Evolutionary conservation across 208 protist genomes (phyloP), one percentile per base, ranked within the genome.

Genomic region (Trypanosoma avium): DNA sequence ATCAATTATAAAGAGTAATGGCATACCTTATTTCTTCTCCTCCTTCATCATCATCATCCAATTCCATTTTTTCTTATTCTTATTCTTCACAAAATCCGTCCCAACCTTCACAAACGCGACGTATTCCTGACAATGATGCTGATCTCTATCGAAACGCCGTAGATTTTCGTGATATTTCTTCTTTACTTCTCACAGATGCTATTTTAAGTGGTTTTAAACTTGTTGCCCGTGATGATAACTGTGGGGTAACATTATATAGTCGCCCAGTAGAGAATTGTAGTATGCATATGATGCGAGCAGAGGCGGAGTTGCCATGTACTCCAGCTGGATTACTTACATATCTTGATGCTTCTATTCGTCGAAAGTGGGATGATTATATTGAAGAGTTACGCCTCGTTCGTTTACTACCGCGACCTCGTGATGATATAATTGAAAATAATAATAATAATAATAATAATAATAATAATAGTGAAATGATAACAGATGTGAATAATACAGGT

Each of bases 201-300:
- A 19, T 24, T 15, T 19, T 21, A 10, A 52, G 29, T 52, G 40
- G 36, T n/a, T 93, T 89, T 61, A 62, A 49, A 17, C 70, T 61
- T 57, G 79, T 90, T 54, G 75, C 68, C 6, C 67, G 61, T 3
- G 79, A 93, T 63, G 19, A 9, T 0, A 45, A 70, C 17, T 73
- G 62, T 24, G 80, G 75, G 15, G 79, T 86, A 29, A 60, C 56
- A 10, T 52, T 93, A 21, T 84, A 76, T 71, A 93, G 82, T 40
- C 54, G 81, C 15, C 75, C 83, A 0, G 80, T 89, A 8, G 75
- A 82, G 59, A 52, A 77, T 26, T 88, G 67, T 33, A 77, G 84
- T 13, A 81, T 94, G 33, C 81, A 90, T 45, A 49, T 94, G 33
- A 91, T 94, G 82, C 79, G 82, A 15, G 82, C 80, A n/a, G 73